Evolutionary conservation across 176 grass and related monocot species (phyloP).

Genomic region (Tuctoria greenei): DNA sequence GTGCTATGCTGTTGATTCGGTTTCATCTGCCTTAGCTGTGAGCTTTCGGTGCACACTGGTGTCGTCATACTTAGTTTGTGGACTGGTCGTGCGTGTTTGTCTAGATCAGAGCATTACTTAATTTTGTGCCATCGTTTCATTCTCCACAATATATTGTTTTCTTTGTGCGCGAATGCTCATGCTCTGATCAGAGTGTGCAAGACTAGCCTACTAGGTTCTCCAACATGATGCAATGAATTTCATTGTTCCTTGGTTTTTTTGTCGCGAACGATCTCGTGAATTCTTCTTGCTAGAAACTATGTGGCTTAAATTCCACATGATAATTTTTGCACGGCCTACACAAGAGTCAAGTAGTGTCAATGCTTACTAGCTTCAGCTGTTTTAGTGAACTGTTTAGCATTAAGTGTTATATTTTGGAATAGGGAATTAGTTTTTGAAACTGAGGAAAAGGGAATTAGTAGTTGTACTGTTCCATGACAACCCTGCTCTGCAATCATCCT

Average conservation of each 20-base stretch:
- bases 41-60: not conserved
- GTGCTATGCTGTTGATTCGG: not conserved
- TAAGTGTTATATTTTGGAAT: not conserved
- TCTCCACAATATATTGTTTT: not conserved
- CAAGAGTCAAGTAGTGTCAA: not conserved
- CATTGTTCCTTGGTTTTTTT: not conserved
- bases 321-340: not conserved
- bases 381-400: not conserved
- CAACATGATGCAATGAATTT: not conserved
- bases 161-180: not conserved
- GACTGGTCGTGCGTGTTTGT: conserved; percentile 8
- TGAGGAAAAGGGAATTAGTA: not conserved
- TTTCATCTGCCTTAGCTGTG: not conserved
- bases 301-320: not conserved
- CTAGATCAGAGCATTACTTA: not conserved
- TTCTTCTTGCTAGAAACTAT: not conserved
- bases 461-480: not conserved
- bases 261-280: not conserved
- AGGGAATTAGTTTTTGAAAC: too few species aligned
- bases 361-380: not conserved
- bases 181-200: not conserved
- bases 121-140: not conserved
- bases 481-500: not conserved
- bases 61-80: not conserved
- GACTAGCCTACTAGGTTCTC: not conserved